phyloP scores from a whole-genome alignment of 2,329 filamentous ascomycete species.

The Curvularia lunata region DNA sequence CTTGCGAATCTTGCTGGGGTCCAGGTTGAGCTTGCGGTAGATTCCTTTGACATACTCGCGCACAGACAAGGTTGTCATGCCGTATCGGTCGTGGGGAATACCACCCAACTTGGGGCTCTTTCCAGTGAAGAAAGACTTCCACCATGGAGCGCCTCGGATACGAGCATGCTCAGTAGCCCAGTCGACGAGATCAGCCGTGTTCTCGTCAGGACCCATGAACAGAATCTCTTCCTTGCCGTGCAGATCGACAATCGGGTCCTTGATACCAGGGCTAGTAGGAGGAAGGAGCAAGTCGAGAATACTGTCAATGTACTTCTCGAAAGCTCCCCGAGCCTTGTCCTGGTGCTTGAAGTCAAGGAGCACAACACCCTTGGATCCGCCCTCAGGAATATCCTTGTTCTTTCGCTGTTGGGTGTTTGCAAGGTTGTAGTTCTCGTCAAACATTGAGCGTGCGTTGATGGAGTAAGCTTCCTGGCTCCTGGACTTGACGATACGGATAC shows the following conservation, averaged over 20 bases:
- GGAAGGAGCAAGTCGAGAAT: slow-evolving; percentile 93
- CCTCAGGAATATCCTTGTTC: slow-evolving; percentile 99
- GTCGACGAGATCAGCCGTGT: slow-evolving; percentile 94
- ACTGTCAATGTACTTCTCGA: slow-evolving; percentile 99
- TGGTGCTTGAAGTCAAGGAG: slow-evolving; percentile 93
- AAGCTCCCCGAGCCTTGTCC: slow-evolving; percentile 88
- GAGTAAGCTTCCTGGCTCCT: slow-evolving; percentile 93
- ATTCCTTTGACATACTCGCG: slow-evolving; percentile 96
- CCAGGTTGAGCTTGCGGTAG: slow-evolving; percentile 92
- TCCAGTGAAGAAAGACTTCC: slow-evolving; percentile 99
- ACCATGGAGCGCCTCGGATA: slow-evolving; percentile 88
- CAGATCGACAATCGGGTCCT: slow-evolving; percentile 96
- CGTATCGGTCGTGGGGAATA: slow-evolving; percentile 94
- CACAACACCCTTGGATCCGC: slow-evolving; percentile 97
- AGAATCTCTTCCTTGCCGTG: slow-evolving; percentile 95
- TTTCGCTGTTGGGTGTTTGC: slow-evolving; percentile 99
- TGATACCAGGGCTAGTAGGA: slow-evolving; percentile 92
- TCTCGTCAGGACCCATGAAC: slow-evolving; percentile 99
- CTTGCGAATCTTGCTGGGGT: slow-evolving; percentile 84
- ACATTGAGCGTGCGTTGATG: slow-evolving; percentile 95
- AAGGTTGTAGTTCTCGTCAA: slow-evolving; percentile 98
- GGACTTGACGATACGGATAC: slow-evolving; percentile 98
- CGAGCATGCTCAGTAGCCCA: slow-evolving; percentile 98
- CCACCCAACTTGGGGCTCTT: slow-evolving; percentile 96
- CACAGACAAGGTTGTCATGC: slow-evolving; percentile 97